Base-by-base conservation (phyloP, 345 rosid species). In the Cardamine resedifolia region DNA sequence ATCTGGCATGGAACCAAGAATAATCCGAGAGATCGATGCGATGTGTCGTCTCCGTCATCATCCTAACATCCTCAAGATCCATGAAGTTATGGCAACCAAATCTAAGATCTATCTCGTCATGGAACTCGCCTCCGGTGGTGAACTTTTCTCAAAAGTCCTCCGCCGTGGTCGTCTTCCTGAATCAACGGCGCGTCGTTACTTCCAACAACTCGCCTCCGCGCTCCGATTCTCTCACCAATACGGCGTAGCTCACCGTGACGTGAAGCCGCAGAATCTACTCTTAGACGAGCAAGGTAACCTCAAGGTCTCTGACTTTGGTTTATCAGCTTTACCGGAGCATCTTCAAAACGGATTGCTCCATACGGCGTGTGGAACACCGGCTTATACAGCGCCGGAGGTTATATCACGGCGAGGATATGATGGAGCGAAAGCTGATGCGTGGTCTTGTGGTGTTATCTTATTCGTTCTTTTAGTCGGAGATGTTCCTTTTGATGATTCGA, bases 391-490 rank as follows among this genome's bases (percentile, higher is more conserved):
- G 2, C 98, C 98, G 4, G 98, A 93, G 85, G 90, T 93, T 0
- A 69, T 87, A 0, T 44, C 78, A 4, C 80, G 90, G 56, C 75
- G 80, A 2, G 90, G 90, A 14, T 93, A 93, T 77, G 87, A 87
- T 56, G 97, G 97, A 9, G 77, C 89, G 3, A 87, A 81, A 62
- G 92, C 97, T 9, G 98, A 87, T 53, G 92, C 92, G 20, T 93
- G 98, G 98, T 91, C 98, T 26, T 94, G 98, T 52, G 98, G 98
- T 19, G 97, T 94, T 0, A 87, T 94, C 5, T 72, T 91, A 3
- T 91, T 71, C 57, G 83, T 87, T 44, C 58, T 94, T 36, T 68
- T 94, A 5, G 81, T 85, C 0, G 97, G 92, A 2, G 31, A 30
- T 19, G 58, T 91, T 59, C 98, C 98, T 14, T 94, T 91, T 21